These are phyloP conservation scores for Ascochyta lentis DNA, from an alignment of 2,329 filamentous ascomycete species.

Conservation along the genomic window DNA sequence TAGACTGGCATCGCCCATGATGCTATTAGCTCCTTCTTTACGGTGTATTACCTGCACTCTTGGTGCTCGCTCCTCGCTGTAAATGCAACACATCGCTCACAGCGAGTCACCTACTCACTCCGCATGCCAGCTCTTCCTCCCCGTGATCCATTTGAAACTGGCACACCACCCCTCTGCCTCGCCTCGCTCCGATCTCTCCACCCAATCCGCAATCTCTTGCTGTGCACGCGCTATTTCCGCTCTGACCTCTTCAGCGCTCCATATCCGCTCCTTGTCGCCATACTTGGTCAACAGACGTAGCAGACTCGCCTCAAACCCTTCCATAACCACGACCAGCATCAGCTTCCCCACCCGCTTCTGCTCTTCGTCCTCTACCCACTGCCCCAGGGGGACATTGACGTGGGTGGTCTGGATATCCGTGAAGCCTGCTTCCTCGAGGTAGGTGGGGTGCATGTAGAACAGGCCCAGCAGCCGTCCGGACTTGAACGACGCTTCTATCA, in stretches of 20 bases:
- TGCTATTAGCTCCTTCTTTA: neutral
- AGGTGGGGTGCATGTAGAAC: conserved; percentile 51
- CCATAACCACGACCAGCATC: conserved; percentile 44
- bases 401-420: conserved; percentile 51
- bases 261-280: conserved; percentile 36
- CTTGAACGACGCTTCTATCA: conserved; percentile 49
- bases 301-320: conserved; percentile 39
- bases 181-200: conserved; percentile 27
- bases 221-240: conserved; percentile 31
- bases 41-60: neutral
- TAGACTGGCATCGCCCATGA: neutral
- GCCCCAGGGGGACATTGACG: conserved; percentile 46
- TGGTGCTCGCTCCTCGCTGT: neutral
- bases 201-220: conserved; percentile 38
- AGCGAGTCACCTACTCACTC: neutral
- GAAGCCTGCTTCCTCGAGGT: conserved; percentile 54
- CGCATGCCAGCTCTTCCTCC: conserved; percentile 38
- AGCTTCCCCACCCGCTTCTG: conserved; percentile 44
- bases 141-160: conserved; percentile 47
- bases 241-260: conserved; percentile 38
- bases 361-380: conserved; percentile 41
- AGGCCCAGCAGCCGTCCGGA: conserved; percentile 51
- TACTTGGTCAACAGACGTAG: conserved; percentile 39
- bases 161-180: conserved; percentile 44
- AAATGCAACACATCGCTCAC: conserved; percentile 9